Evolutionary conservation across 106 monocot species (phyloP), one percentile per base, ranked within the genome.

Genomic region (Dendrobium chrysotoxum): DNA sequence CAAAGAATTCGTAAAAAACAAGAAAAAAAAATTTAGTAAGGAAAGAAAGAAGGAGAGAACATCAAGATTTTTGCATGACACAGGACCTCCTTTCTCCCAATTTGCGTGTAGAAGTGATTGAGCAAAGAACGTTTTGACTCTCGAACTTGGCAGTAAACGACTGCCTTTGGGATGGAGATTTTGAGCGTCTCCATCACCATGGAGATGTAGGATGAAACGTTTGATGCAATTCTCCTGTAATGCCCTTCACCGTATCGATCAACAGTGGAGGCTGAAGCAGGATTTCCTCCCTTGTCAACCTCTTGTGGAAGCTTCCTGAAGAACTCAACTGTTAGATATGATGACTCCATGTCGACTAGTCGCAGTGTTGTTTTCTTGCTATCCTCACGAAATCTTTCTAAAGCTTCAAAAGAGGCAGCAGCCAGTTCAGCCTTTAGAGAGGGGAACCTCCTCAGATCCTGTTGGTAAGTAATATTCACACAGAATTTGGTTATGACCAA

Each of bases 241-340:
- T 96, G 91, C 0, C 89, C 91, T 21, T 96, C 96, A 2, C 82
- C 61, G 20, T 92, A 92, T 1, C 92, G 87, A 35, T 92, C 92
- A 1, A 82, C 26, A 13, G 50, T 50, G 50, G 50, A 50, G 11
- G 50, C 11, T 13, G 50, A 11, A 13, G 50, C 50, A 18, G 78
- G 85, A 65, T 71, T 79, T 0, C 78, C 84, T 16, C 84, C 93
- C 77, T 85, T 89, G 35, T 93, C 96, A 72, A 87, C 77, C 75
- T 97, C 96, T 78, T 92, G 90, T 8, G 96, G 94, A 78, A 97
- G 94, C 80, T 76, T 94, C 79, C 96, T 84, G 84, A 97, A 97
- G 81, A 97, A 97, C 4, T 97, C 96, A 7, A 94, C 96, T 2
- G 96, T 97, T 44, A 97, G 76, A 61, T 97, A 97, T n/a, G 96